These are phyloP conservation scores for Penicillium nucicola DNA, from an alignment of 495 filamentous ascomycete species.

Conservation along the genomic window DNA sequence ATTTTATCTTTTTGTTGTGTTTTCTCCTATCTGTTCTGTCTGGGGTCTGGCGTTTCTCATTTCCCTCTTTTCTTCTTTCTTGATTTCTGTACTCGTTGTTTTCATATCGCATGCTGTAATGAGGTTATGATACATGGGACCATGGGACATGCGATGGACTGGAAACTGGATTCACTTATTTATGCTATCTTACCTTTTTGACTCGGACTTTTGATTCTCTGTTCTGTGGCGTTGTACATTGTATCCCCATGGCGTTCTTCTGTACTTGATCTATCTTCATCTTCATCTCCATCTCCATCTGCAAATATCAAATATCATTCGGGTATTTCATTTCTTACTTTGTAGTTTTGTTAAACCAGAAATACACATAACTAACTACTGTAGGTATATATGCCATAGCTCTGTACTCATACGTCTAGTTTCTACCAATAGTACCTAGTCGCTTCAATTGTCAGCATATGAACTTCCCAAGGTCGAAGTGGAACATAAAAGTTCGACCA, in stretches of 20 bases:
- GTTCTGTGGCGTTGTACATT: constrained; percentile 9
- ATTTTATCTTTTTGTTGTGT: background rate
- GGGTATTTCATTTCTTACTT: no score
- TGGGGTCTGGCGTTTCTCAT: constrained; percentile 1
- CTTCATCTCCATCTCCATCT: no score
- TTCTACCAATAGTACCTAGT: no score
- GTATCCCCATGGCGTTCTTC: background rate
- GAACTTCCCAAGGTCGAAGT: no score
- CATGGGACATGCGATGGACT: constrained; percentile 9
- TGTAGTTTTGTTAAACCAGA: no score
- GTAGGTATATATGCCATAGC: no score
- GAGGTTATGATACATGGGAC: constrained; percentile 32
- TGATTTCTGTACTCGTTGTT: background rate
- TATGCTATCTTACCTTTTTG: constrained; percentile 8
- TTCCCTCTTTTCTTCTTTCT: constrained; percentile 4
- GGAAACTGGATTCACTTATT: background rate
- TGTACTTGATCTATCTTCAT: no score
- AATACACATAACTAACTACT: no score
- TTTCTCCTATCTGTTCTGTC: constrained; percentile 8
- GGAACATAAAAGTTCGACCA: no score
- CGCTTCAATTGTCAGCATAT: no score
- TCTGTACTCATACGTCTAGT: no score
- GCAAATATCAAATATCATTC: no score
- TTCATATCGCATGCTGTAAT: constrained; percentile 20
- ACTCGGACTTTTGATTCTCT: background rate